Percentiles rank a stretch among this genome's conserved stretches.
phyloP scores from a whole-genome alignment of 176 grass and related monocot genomes.

The Poa annua region DNA sequence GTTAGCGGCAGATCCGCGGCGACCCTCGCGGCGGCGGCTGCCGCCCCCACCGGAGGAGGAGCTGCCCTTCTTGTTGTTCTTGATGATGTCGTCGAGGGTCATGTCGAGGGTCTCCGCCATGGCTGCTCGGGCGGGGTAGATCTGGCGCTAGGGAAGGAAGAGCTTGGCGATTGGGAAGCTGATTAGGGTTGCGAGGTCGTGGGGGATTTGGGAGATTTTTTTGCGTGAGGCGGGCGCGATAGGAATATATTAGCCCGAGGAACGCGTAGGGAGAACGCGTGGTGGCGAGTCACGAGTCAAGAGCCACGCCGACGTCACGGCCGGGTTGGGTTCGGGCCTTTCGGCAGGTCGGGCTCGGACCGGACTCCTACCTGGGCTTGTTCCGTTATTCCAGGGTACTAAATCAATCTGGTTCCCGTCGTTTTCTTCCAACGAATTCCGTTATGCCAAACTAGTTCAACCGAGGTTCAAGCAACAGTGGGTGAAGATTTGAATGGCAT shows the following conservation, averaged over 20 bases:
- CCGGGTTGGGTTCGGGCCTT: neutral
- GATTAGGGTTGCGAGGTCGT: conserved; percentile 50
- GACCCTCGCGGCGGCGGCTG: conserved; percentile 32
- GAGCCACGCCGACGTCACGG: neutral
- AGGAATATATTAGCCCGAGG: conserved; percentile 24
- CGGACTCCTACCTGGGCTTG: neutral
- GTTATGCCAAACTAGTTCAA: too few species aligned
- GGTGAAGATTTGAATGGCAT: too few species aligned
- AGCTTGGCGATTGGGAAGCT: neutral
- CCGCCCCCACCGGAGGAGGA: conserved; percentile 35
- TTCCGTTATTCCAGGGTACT: neutral
- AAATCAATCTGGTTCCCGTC: too few species aligned
- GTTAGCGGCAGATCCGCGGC: conserved; percentile 50
- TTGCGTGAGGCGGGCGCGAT: conserved; percentile 11
- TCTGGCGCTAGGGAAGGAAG: conserved; percentile 1
- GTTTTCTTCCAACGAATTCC: too few species aligned
- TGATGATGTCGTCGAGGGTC: conserved; percentile 96
- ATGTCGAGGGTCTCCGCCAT: conserved; percentile 92
- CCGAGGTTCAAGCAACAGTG: too few species aligned
- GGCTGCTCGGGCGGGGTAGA: conserved; percentile 26
- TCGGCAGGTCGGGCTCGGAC: neutral
- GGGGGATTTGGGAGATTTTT: conserved; percentile 44
- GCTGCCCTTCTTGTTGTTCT: conserved; percentile 93
- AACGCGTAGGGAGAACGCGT: conserved; percentile 46
- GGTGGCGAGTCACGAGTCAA: neutral